Percentiles rank a stretch among this genome's conserved stretches.
Evolutionary conservation across 2,329 filamentous ascomycete species (phyloP).

Genomic region (Diatrype stigma): DNA sequence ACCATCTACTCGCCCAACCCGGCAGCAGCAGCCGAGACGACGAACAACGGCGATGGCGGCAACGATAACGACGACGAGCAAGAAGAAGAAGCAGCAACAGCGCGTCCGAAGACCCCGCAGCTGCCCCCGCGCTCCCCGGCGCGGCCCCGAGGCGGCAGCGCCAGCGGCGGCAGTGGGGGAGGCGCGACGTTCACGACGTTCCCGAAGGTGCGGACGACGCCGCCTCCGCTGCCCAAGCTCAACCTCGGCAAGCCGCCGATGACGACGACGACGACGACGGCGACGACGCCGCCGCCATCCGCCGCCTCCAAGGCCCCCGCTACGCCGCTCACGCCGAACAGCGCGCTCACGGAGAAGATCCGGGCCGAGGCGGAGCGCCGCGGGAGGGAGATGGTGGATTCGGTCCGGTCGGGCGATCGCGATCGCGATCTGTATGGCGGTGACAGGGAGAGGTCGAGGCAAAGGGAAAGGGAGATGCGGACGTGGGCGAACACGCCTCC

Average conservation of each 20-base stretch:
- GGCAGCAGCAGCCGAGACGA: not conserved
- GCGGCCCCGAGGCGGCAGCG: not conserved
- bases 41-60: not conserved
- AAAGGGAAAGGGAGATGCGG: no score
- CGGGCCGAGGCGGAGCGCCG: not conserved
- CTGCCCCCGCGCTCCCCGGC: not conserved
- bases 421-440: no score
- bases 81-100: not conserved
- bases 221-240: constrained; percentile 5
- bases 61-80: not conserved
- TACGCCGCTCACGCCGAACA: not conserved
- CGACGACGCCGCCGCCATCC: not conserved
- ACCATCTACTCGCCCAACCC: not conserved
- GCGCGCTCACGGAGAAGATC: not conserved
- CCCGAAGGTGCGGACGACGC: constrained; percentile 18
- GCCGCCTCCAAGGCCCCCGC: not conserved
- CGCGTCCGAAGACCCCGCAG: not conserved
- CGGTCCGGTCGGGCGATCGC: not conserved
- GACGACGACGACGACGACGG: constrained; percentile 12
- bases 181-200: constrained; percentile 25
- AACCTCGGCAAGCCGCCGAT: constrained; percentile 3
- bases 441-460: not conserved
- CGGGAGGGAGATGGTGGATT: not conserved
- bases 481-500: no score
- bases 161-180: constrained; percentile 7